Evolutionary conservation across 495 filamentous ascomycete species (phyloP).

Genomic region (Clohesyomyces aquaticus): DNA sequence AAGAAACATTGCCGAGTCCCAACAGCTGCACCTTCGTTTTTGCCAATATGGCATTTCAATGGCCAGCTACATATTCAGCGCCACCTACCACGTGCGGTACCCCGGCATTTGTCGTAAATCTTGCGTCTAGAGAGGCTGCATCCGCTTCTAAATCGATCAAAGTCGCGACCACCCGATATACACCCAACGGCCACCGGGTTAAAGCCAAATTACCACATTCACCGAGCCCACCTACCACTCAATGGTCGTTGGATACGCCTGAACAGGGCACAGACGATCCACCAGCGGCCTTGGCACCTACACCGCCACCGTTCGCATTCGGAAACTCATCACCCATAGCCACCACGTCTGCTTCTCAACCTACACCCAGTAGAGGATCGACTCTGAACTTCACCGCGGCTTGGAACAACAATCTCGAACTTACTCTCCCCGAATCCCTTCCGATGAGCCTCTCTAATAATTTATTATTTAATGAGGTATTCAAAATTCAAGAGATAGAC

Average conservation of each 20-base stretch:
- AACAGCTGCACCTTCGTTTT: neutral
- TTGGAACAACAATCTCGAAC: neutral
- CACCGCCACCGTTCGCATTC: neutral
- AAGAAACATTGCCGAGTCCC: neutral
- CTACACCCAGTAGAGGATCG: neutral
- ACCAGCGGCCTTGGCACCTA: neutral
- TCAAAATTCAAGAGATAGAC: constrained; percentile 1
- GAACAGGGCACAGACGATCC: neutral
- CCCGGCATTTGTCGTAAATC: neutral
- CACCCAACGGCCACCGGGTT: neutral
- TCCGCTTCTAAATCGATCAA: neutral
- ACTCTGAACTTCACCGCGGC: neutral
- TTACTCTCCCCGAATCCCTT: neutral
- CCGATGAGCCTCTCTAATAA: neutral
- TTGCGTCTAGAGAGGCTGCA: neutral
- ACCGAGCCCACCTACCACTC: neutral
- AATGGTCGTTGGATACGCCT: neutral
- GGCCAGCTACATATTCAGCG: neutral
- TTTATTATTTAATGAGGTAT: neutral
- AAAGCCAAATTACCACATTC: neutral
- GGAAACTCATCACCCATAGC: neutral
- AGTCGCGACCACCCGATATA: neutral
- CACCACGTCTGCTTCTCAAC: neutral
- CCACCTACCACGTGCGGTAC: neutral
- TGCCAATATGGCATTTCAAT: neutral